Conservation (phyloP, 208 protist species). For the Acanthamoeba castellanii region DNA sequence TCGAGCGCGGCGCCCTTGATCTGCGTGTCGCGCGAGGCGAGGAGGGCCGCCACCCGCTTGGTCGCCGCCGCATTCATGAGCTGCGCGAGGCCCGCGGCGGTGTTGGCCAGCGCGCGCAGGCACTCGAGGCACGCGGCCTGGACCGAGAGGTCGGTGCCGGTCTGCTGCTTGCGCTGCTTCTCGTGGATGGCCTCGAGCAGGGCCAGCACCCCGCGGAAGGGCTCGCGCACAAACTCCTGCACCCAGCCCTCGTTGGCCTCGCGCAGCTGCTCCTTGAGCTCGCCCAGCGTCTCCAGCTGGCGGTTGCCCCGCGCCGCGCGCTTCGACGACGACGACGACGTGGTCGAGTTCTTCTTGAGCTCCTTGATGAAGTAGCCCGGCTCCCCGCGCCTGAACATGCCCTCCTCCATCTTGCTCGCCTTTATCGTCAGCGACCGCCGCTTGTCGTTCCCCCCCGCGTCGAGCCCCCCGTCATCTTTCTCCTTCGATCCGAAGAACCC, state of each 20-base stretch:
- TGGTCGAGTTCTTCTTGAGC: slow-evolving; percentile 64
- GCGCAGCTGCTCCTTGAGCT: slow-evolving; percentile 49
- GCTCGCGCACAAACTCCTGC: slow-evolving; percentile 8
- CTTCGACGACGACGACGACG: neutral
- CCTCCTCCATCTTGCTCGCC: neutral
- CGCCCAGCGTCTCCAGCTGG: slow-evolving; percentile 15
- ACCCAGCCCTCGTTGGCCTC: neutral
- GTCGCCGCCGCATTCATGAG: slow-evolving; percentile 18
- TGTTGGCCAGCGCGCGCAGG: slow-evolving; percentile 39
- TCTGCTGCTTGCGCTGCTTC: slow-evolving; percentile 61
- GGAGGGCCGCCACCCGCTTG: slow-evolving; percentile 28
- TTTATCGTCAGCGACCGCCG: neutral
- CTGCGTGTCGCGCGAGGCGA: slow-evolving; percentile 31
- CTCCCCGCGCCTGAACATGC: neutral
- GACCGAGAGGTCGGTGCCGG: slow-evolving; percentile 36
- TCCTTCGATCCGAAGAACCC: neutral
- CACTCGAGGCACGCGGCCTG: slow-evolving; percentile 55
- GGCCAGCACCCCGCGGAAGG: slow-evolving; percentile 10
- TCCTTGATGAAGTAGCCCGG: slow-evolving; percentile 64
- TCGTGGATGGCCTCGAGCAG: slow-evolving; percentile 24
- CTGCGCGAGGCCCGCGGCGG: neutral
- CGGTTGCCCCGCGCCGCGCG: neutral
- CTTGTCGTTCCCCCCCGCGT: neutral
- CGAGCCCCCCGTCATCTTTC: neutral
- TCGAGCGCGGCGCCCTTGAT: slow-evolving; percentile 35